Conservation (phyloP, 352 stramenopile genomes). For the Pythium biforme region DNA sequence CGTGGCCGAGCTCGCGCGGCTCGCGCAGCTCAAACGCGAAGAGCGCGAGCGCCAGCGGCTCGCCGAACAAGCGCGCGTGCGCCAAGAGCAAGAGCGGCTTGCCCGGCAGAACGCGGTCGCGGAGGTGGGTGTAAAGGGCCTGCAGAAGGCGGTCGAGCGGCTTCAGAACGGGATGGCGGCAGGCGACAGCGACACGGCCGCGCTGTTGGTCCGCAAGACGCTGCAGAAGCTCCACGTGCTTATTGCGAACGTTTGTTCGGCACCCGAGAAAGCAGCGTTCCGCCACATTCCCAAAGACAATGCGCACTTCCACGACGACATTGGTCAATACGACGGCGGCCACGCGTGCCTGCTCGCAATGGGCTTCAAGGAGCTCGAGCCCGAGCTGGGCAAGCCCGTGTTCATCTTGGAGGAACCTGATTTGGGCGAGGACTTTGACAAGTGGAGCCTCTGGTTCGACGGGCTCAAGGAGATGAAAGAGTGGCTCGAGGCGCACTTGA, state of each 20-base stretch:
- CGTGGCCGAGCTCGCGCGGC: slow-evolving; percentile 43
- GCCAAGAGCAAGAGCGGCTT: slow-evolving; percentile 31
- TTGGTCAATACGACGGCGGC: slow-evolving; percentile 63
- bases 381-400: slow-evolving; percentile 42
- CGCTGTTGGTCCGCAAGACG: slow-evolving; percentile 31
- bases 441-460: slow-evolving; percentile 83
- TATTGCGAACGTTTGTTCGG: slow-evolving; percentile 62
- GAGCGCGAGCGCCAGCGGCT: slow-evolving; percentile 36
- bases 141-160: slow-evolving; percentile 41
- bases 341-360: slow-evolving; percentile 66
- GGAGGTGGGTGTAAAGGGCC: slow-evolving; percentile 37
- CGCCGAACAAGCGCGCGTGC: slow-evolving; percentile 16
- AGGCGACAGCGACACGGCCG: background rate
- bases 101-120: slow-evolving; percentile 36
- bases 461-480: slow-evolving; percentile 64
- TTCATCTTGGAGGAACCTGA: slow-evolving; percentile 80
- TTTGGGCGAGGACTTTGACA: slow-evolving; percentile 67
- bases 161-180: slow-evolving; percentile 37
- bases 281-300: slow-evolving; percentile 79
- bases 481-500: slow-evolving; percentile 9
- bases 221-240: slow-evolving; percentile 54
- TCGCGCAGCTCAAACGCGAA: slow-evolving; percentile 53
- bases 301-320: slow-evolving; percentile 57
- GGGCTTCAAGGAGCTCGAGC: slow-evolving; percentile 64
- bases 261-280: slow-evolving; percentile 67